Base-by-base conservation (phyloP, 805 yeast genomes). In the Starmerella potacharoeniae region DNA sequence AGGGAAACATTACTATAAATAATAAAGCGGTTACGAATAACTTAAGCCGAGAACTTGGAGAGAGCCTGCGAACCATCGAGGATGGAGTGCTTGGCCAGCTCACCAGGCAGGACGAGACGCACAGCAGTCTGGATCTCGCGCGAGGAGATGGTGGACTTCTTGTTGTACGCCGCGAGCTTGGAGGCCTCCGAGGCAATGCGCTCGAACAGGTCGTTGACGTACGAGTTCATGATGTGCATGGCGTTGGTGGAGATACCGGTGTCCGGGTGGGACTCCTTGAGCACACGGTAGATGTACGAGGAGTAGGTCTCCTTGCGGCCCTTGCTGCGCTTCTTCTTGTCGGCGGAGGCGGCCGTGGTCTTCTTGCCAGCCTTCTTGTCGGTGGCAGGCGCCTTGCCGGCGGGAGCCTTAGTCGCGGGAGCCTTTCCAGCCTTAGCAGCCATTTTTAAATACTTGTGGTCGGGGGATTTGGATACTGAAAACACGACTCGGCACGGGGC, bases 121-220 rank as follows among this genome's bases (percentile, higher is more conserved):
- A 90, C 97, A 66, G 97, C 97, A 67, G 97, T 90, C 80, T 90
- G 97, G 69, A 90, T 90, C 79, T 90, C 97, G 80, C 97, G 88
- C 60, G 97, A 95, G 65, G 96, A 88, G 71, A 91, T 90, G 67
- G 97, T 90, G 58, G 96, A 87, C 78, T 89, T 90, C 81, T 89
- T 89, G 86, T 90, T 90, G 85, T 90, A 90, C 71, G 96, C 95
- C 76, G 97, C 97, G 69, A 91, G 83, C 78, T 90, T 91, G 65
- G 97, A 90, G 68, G 97, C 96, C 79, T 90, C 97, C 68, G 91
- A 76, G 67, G 97, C 97, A 68, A 91, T 86, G 81, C 97, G 90
- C 80, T 90, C 97, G 72, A 90, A 91, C 72, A 90, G 88, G 77
- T 91, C 97, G 78, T 89, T 90, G 67, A 91, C 97, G 68, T 91